Conservation (phyloP, 2,329 filamentous ascomycete species). For the Verticillium zaregamsianum region DNA sequence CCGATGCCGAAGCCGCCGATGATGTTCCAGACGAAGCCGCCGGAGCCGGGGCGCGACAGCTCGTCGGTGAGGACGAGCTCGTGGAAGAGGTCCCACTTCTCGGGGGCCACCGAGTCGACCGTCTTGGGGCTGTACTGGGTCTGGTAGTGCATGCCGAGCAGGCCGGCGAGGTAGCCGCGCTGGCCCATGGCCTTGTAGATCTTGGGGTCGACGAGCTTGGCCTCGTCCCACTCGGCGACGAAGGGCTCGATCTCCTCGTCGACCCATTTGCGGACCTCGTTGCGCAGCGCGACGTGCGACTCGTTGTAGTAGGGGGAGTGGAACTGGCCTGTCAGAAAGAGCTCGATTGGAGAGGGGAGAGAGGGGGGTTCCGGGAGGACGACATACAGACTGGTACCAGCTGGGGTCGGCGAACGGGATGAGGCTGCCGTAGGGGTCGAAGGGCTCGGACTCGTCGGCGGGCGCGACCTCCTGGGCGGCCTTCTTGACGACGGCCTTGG, state of each 20-base stretch:
- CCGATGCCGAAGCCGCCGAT: constrained; percentile 97
- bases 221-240: constrained; percentile 96
- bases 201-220: constrained; percentile 77
- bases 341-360: background rate
- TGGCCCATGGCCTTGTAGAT: constrained; percentile 97
- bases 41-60: constrained; percentile 80
- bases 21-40: constrained; percentile 95
- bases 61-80: constrained; percentile 95
- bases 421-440: constrained; percentile 81
- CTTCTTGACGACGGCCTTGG: constrained; percentile 15
- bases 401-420: constrained; percentile 89
- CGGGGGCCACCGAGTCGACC: constrained; percentile 73
- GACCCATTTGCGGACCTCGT: constrained; percentile 89
- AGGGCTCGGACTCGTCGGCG: constrained; percentile 60
- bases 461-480: constrained; percentile 31
- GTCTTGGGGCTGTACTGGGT: constrained; percentile 66
- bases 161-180: constrained; percentile 86
- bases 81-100: constrained; percentile 98
- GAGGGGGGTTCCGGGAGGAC: background rate
- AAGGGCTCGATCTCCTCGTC: constrained; percentile 84
- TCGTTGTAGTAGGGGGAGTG: constrained; percentile 97
- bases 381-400: constrained; percentile 88
- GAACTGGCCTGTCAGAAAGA: constrained; percentile 52
- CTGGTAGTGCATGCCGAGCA: constrained; percentile 81
- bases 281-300: constrained; percentile 83